Evolutionary conservation across 257 asterid genomes (phyloP).

Genomic region (Fraxinus cuspidata): DNA sequence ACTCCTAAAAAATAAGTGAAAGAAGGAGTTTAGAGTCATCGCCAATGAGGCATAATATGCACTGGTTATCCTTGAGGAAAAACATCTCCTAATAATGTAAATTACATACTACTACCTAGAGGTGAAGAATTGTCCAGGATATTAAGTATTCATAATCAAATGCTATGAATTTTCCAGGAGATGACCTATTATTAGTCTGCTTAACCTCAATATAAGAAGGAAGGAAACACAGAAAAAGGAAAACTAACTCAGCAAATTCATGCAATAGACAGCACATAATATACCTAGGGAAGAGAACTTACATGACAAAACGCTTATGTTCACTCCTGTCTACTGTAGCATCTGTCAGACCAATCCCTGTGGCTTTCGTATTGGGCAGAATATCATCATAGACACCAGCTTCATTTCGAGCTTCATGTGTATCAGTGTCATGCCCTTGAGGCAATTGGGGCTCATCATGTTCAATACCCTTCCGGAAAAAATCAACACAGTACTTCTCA

Average conservation of each 20-base stretch:
- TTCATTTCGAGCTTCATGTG: conserved; percentile 39
- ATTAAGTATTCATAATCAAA: conserved; percentile 8
- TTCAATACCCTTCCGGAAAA: conserved; percentile 75
- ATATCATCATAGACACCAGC: conserved; percentile 47
- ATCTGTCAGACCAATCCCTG: conserved; percentile 61
- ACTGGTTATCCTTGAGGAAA: conserved; percentile 13
- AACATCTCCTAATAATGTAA: conserved; percentile 2
- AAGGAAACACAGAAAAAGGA: neutral
- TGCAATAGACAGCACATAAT: conserved; percentile 14
- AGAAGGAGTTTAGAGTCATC: neutral
- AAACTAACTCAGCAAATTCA: neutral
- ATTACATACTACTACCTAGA: conserved; percentile 1
- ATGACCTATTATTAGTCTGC: neutral
- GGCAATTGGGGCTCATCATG: conserved; percentile 38
- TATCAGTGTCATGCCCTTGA: conserved; percentile 33
- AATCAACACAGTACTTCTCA: conserved; percentile 95
- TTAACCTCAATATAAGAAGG: neutral
- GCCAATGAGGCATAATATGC: conserved; percentile 16
- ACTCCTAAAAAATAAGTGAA: neutral
- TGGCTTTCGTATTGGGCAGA: conserved; percentile 45
- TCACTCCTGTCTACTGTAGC: conserved; percentile 65
- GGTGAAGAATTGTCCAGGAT: neutral
- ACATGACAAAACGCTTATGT: conserved; percentile 90
- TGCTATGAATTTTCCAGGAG: neutral
- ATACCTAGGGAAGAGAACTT: conserved; percentile 30